Conservation (phyloP, 371 early-diverging fungal genomes). For the Fennellomyces sp. region DNA sequence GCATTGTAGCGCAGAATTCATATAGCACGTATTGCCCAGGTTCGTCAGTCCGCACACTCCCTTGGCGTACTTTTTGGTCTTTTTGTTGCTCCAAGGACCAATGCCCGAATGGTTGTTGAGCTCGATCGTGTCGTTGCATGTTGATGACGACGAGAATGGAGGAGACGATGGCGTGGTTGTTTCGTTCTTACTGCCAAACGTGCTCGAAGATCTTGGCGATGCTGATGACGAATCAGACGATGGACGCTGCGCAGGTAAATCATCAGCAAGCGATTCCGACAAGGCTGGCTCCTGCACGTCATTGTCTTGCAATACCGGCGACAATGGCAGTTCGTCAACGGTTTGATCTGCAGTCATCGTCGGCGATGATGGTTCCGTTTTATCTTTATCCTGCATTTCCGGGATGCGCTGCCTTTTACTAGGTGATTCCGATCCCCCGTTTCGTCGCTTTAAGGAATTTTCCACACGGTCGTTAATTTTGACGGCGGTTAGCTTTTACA, state of each 20-base stretch:
- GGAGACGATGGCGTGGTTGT: conserved; percentile 6
- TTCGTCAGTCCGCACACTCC: conserved; percentile 74
- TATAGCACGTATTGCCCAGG: conserved; percentile 89
- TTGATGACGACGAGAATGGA: neutral
- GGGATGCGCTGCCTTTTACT: conserved; percentile 6
- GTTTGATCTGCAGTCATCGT: neutral
- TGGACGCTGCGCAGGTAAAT: neutral
- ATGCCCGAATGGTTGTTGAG: neutral
- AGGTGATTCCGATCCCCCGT: conserved; percentile 12
- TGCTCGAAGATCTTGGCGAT: neutral
- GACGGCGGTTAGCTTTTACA: neutral
- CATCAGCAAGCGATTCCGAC: neutral
- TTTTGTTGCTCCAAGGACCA: neutral
- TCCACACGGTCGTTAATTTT: conserved; percentile 10
- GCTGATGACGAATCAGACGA: conserved; percentile 13
- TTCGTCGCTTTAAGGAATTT: neutral
- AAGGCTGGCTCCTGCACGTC: neutral
- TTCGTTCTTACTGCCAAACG: neutral
- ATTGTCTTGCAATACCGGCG: neutral
- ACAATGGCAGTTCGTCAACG: neutral
- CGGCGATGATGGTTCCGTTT: neutral
- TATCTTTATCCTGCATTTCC: neutral
- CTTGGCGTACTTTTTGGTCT: conserved; percentile 4
- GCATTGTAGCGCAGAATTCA: conserved; percentile 86
- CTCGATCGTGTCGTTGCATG: neutral